Conservation (phyloP, 495 filamentous ascomycete species). For the Hapsidospora chrysogenum region DNA sequence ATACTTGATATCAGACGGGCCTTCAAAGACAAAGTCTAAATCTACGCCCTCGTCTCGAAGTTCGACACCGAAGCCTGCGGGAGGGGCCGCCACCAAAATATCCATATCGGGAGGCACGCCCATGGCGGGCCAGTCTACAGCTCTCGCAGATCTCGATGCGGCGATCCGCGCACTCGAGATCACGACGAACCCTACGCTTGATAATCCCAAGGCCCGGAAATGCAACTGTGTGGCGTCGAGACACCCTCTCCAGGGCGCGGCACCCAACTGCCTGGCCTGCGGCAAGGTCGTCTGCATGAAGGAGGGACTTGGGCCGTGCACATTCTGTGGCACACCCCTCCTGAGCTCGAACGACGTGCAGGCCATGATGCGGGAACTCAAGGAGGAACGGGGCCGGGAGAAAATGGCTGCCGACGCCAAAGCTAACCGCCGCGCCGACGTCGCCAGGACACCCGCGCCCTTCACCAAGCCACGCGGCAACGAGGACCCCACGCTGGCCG, state of each 20-base stretch:
- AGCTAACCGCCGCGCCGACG: slow-evolving; percentile 44
- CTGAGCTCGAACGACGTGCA: slow-evolving; percentile 57
- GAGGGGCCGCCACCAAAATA: slow-evolving; percentile 31
- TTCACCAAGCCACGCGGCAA: slow-evolving; percentile 25
- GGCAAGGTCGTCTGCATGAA: slow-evolving; percentile 96
- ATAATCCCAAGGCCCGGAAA: slow-evolving; percentile 34
- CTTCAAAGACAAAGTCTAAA: slow-evolving; percentile 41
- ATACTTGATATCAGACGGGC: slow-evolving; percentile 59
- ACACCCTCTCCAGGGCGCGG: slow-evolving; percentile 70
- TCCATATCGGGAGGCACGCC: slow-evolving; percentile 53
- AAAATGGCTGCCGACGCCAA: slow-evolving; percentile 65
- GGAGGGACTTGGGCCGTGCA: slow-evolving; percentile 88
- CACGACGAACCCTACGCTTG: slow-evolving; percentile 64
- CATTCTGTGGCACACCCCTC: slow-evolving; percentile 67
- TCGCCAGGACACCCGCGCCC: slow-evolving; percentile 30
- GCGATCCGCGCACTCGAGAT: slow-evolving; percentile 85
- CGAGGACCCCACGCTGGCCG: slow-evolving; percentile 16
- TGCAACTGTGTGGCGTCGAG: slow-evolving; percentile 76
- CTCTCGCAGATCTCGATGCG: slow-evolving; percentile 69
- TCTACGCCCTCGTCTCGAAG: slow-evolving; percentile 35
- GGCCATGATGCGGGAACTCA: slow-evolving; percentile 71
- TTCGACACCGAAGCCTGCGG: slow-evolving; percentile 25
- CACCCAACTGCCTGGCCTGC: slow-evolving; percentile 83
- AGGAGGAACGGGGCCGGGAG: slow-evolving; percentile 71
- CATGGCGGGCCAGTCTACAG: slow-evolving; percentile 61